Evolutionary conservation across 1,139 yeast species (phyloP).

Genomic region (Diutina neorugosa): DNA sequence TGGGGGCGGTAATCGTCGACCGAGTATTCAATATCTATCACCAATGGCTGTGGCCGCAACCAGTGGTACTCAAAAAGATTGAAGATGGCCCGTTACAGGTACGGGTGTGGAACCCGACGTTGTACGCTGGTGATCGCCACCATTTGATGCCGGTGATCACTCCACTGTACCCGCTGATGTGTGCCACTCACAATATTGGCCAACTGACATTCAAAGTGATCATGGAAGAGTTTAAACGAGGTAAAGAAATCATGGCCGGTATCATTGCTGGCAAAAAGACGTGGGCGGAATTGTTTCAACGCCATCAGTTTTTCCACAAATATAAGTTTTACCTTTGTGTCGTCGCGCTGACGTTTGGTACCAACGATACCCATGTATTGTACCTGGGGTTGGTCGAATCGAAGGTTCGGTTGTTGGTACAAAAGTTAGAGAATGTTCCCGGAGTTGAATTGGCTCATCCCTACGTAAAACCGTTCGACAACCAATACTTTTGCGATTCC

Average conservation of each 20-base stretch:
- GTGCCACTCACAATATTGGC: slow-evolving; percentile 95
- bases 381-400: slow-evolving; percentile 94
- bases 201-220: slow-evolving; percentile 78
- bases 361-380: slow-evolving; percentile 57
- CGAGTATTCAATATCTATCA: slow-evolving; percentile 79
- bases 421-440: slow-evolving; percentile 62
- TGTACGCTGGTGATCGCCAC: slow-evolving; percentile 76
- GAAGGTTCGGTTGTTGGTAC: slow-evolving; percentile 67
- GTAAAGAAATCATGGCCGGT: slow-evolving; percentile 57
- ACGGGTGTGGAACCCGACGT: slow-evolving; percentile 90
- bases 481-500: slow-evolving; percentile 34
- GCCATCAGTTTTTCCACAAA: slow-evolving; percentile 69
- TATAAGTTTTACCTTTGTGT: slow-evolving; percentile 82
- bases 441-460: slow-evolving; percentile 86
- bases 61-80: slow-evolving; percentile 79
- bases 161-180: slow-evolving; percentile 98
- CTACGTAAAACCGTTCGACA: slow-evolving; percentile 64
- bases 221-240: slow-evolving; percentile 63
- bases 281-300: slow-evolving; percentile 68
- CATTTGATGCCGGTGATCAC: slow-evolving; percentile 99
- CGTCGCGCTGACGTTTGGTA: slow-evolving; percentile 62
- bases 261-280: slow-evolving; percentile 48
- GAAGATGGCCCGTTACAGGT: slow-evolving; percentile 97
- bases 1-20: slow-evolving; percentile 78
- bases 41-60: slow-evolving; percentile 98